Base-by-base conservation (phyloP, 1,139 yeast species). In the Blastobotrys serpentis region DNA sequence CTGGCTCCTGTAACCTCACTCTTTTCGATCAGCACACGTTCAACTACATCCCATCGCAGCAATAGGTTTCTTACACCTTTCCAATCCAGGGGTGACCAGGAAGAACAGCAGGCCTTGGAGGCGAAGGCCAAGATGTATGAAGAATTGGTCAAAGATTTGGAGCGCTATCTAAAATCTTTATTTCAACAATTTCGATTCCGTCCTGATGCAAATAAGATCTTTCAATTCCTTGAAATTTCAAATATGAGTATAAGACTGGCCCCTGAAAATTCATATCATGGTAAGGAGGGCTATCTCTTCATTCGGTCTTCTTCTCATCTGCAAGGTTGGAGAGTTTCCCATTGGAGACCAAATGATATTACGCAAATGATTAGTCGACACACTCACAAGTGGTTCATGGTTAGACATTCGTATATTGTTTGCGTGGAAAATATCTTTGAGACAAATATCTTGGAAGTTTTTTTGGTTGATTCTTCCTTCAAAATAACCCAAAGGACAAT, bases 281-380 rank as follows among this genome's bases (percentile, higher is more conserved):
- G 98, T 1, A 92, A 90, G 60, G 97, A 92, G 67, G 98, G 98
- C 3, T 78, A 81, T 46, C 69, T 92, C 49, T 81, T 86, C 52
- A 78, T 89, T 41, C 81, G 90, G 17, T 84, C 96, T 0, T 79
- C 89, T 1, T 92, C 98, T 0, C 81, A 80, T 53, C 76, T 89
- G 0, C 95, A 87, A 65, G 98, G 98, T 2, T 92, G 98, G 98
- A 76, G 96, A 61, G 96, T 90, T 11, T 87, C 95, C 4, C 97
- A 90, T 63, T 81, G 88, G 68, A 81, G 78, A 54, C 82, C 88
- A 7, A 80, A 81, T 55, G 97, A 88, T 61, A 72, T 88, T 58
- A 46, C 60, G 6, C 60, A 61, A 41, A 88, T 89, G 95, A 84
- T 88, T 48, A 83, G 82, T 57, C 81, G 98, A 66, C 90, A 95